Base-by-base conservation (phyloP, 2,329 filamentous ascomycete genomes). In the Talaromyces rugulosus region DNA sequence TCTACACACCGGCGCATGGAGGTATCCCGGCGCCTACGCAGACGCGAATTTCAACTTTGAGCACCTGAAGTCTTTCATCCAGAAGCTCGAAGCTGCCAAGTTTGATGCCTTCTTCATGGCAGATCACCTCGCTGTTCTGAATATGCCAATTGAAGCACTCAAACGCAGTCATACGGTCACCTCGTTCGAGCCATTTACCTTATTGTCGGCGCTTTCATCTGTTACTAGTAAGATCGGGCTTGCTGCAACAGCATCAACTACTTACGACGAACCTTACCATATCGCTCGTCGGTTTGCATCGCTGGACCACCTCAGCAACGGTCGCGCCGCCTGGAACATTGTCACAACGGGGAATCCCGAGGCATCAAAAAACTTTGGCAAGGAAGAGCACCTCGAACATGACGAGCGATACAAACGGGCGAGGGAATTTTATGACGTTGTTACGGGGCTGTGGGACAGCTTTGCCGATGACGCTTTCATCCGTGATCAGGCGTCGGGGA, bases 91-190 rank as follows among this genome's bases (percentile, higher is more conserved):
- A 66, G 76, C 74, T 7, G 82, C 81, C 64, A 84, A 84, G 60
- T 84, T 84, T 65, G 82, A 84, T 65, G 81, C 82, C 42, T 83
- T 84, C 70, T 84, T 84, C 73, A 83, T 84, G 81, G 82, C 82
- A 0, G 82, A 84, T 63, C 81, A 83, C 64, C 73, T 84, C 0
- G 82, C 81, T 3, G 82, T 85, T 2, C 67, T 84, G 51, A 84
- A 85, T 64, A 84, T 84, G 83, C 83, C 83, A 0, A 70, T 82
- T 1, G 84, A 85, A 60, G 83, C 83, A 1, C 74, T 86, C 11
- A 82, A 83, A 65, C 80, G 83, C 33, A 85, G 82, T 63, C 83
- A 86, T 59, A 86, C 83, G 0, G 81, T 84, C 0, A 85, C 82
- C 0, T 85, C 83, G 0, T 85, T 85, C 62, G 83, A 85, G 66